Conservation (phyloP, 164 flowering plant species). For the Nymphaea colorata region DNA sequence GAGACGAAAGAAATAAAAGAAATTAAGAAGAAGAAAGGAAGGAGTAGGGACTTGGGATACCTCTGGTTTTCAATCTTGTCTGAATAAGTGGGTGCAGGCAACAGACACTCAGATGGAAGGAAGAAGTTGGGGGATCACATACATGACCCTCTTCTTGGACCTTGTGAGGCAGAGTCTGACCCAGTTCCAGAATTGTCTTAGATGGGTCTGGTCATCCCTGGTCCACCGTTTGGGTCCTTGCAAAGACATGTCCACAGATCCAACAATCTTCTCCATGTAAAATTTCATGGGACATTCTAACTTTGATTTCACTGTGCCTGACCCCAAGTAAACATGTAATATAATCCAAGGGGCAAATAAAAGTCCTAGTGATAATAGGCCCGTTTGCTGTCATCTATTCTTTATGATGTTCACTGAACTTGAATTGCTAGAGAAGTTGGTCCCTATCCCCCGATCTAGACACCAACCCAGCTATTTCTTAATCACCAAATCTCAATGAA, state of each 20-base stretch:
- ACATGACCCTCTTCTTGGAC: not conserved
- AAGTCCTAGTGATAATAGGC: no score
- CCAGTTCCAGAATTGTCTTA: not conserved
- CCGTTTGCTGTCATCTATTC: no score
- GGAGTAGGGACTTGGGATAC: no score
- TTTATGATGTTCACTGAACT: no score
- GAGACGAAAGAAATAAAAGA: not conserved
- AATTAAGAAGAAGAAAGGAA: not conserved
- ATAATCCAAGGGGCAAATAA: no score
- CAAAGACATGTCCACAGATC: not conserved
- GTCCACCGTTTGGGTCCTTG: not conserved
- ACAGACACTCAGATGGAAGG: not conserved
- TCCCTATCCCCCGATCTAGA: no score
- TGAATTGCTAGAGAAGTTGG: no score
- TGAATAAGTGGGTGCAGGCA: not conserved
- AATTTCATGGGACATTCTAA: no score
- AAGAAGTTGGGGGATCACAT: not conserved
- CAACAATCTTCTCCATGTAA: not conserved
- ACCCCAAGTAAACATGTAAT: no score
- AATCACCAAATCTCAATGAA: no score
- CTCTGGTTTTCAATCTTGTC: not conserved
- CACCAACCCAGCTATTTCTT: no score
- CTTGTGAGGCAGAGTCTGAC: not conserved
- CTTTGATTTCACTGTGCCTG: no score
- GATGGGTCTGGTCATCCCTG: not conserved